Evolutionary conservation across 164 flowering plant genomes (phyloP).

Genomic region (Stephania yunnanensis): DNA sequence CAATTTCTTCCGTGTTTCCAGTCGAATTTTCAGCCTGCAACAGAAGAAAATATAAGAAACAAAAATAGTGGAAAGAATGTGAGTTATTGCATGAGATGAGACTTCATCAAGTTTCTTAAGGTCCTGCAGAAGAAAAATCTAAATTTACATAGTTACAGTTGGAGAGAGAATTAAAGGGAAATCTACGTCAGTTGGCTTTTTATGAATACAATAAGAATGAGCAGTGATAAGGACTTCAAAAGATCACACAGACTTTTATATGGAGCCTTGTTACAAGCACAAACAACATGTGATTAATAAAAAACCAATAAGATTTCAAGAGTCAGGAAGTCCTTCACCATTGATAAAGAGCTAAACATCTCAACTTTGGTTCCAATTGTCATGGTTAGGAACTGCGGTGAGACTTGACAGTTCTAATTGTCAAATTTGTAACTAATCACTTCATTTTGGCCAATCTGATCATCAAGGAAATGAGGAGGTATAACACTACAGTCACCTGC

Average conservation of each 20-base stretch:
- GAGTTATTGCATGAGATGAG: background rate
- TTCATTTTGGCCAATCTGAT: background rate
- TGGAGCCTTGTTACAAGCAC: background rate
- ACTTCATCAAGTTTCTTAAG: background rate
- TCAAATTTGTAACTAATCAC: background rate
- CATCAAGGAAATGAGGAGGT: too few species aligned
- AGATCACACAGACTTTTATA: background rate
- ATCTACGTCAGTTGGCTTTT: background rate
- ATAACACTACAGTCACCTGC: background rate
- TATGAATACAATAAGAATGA: too few species aligned
- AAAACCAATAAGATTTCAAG: background rate
- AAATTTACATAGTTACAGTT: background rate
- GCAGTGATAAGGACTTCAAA: background rate
- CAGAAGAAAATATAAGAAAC: slow-evolving; percentile 1
- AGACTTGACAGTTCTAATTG: background rate
- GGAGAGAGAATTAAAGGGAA: background rate
- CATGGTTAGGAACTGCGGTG: too few species aligned
- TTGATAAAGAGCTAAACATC: background rate
- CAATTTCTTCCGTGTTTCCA: slow-evolving; percentile 39
- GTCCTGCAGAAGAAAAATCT: background rate
- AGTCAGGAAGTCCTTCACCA: background rate
- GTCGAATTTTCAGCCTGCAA: slow-evolving; percentile 28
- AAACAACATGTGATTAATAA: background rate
- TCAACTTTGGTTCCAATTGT: background rate
- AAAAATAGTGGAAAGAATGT: background rate